Percentiles rank a stretch among this genome's conserved stretches.
phyloP scores from a whole-genome alignment of 2,329 filamentous ascomycete species.

The Xylariaceae sp. region DNA sequence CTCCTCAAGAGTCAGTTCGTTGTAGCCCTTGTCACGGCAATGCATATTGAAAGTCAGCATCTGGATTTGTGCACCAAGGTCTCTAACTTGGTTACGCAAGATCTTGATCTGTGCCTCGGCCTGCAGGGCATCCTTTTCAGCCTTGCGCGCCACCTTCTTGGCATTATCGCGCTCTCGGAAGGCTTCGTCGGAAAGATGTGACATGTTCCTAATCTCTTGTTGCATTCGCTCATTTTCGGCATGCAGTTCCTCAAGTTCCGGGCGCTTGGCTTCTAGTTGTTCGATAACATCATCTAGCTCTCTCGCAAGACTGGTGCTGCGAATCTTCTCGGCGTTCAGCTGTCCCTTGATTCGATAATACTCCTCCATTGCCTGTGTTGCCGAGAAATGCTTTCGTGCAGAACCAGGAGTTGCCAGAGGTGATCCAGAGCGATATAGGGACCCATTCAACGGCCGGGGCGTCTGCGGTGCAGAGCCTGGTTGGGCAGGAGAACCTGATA shows the following conservation, averaged over 20 bases:
- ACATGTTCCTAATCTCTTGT: constrained; percentile 81
- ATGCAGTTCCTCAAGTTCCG: constrained; percentile 84
- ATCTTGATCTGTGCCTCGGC: constrained; percentile 73
- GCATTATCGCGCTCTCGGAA: constrained; percentile 79
- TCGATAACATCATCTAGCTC: constrained; percentile 85
- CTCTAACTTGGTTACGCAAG: constrained; percentile 82
- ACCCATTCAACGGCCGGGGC: constrained; percentile 59
- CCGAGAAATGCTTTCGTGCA: constrained; percentile 60
- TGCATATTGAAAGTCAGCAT: constrained; percentile 87
- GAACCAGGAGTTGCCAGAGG: constrained; percentile 66
- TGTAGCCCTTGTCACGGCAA: constrained; percentile 76
- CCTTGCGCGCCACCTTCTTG: constrained; percentile 76
- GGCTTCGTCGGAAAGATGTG: constrained; percentile 78
- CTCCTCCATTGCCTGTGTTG: constrained; percentile 66
- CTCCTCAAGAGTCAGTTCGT: constrained; percentile 72
- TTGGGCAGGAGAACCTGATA: constrained; percentile 43
- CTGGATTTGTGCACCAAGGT: constrained; percentile 87
- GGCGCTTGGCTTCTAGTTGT: constrained; percentile 81
- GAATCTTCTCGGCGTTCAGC: constrained; percentile 72
- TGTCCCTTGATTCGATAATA: constrained; percentile 70
- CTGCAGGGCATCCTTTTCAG: constrained; percentile 69
- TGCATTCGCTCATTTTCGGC: constrained; percentile 80
- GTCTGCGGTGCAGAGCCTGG: constrained; percentile 61
- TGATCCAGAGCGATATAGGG: constrained; percentile 57
- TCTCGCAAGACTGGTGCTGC: constrained; percentile 72